A percentile compares a stretch with the other conserved stretches of the same genome.
These are phyloP conservation scores for Striga asiatica DNA, from an alignment of 257 asterid species.

Conservation along the genomic window DNA sequence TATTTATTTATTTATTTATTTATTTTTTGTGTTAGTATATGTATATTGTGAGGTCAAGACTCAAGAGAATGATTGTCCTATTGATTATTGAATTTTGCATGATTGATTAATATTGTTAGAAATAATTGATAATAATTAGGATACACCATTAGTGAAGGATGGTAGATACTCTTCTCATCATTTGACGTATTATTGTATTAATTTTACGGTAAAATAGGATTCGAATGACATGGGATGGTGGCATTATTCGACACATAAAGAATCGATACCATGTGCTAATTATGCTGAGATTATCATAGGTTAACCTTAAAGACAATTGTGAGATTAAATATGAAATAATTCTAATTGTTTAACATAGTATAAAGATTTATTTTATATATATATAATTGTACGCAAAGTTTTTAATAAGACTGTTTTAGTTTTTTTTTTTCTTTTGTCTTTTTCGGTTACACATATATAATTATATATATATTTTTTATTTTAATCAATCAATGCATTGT, in stretches of 20 bases:
- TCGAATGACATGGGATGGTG: slow-evolving; percentile 19
- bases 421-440: no score
- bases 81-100: neutral
- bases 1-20: no score
- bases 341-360: neutral
- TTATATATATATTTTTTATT: no score
- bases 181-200: neutral
- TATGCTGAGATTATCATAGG: neutral
- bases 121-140: neutral
- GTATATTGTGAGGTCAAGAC: no score
- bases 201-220: neutral
- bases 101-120: neutral
- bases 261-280: slow-evolving; percentile 20
- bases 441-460: no score
- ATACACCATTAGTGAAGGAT: neutral
- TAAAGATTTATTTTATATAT: no score
- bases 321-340: neutral
- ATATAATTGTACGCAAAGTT: no score
- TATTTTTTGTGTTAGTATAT: no score
- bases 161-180: no score
- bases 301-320: slow-evolving; percentile 1
- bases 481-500: no score
- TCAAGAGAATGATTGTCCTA: slow-evolving; percentile 2
- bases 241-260: slow-evolving; percentile 2
- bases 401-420: no score